Percentiles rank a stretch among this genome's conserved stretches.
Conservation (phyloP, 352 stramenopile species). For the Blastocystis sp. region DNA sequence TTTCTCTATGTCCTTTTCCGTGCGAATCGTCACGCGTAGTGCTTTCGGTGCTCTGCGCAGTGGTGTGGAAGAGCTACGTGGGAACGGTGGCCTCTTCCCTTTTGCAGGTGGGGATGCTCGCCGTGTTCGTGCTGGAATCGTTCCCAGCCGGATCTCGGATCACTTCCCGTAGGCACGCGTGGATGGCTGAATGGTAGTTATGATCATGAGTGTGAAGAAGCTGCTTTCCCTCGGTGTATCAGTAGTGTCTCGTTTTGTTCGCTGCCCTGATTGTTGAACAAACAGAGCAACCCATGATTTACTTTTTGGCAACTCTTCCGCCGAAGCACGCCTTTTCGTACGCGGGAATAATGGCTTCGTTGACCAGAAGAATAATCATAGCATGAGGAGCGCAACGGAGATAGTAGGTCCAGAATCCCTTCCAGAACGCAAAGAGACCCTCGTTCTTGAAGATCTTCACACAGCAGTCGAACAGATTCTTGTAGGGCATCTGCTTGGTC, state of each 20-base stretch:
- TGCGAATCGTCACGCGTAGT: background rate
- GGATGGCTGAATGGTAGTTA: background rate
- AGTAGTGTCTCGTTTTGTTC: slow-evolving; percentile 22
- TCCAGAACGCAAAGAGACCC: slow-evolving; percentile 89
- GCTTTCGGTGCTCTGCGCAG: slow-evolving; percentile 41
- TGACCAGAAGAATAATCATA: slow-evolving; percentile 98
- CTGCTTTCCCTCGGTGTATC: slow-evolving; percentile 6
- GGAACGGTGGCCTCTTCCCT: slow-evolving; percentile 39
- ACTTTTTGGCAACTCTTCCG: slow-evolving; percentile 29
- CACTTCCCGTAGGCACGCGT: background rate
- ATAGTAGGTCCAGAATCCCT: slow-evolving; percentile 96
- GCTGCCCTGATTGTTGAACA: slow-evolving; percentile 37
- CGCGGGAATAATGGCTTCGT: slow-evolving; percentile 76
- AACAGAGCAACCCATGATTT: slow-evolving; percentile 17
- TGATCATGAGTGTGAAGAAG: slow-evolving; percentile 28
- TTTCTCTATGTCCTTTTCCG: slow-evolving; percentile 4
- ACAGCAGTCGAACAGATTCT: slow-evolving; percentile 88
- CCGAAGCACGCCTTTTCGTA: slow-evolving; percentile 56
- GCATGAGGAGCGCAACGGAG: slow-evolving; percentile 93
- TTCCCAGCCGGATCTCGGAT: slow-evolving; percentile 54
- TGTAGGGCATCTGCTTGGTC: slow-evolving; percentile 88
- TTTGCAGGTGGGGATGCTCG: slow-evolving; percentile 60
- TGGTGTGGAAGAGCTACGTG: slow-evolving; percentile 56
- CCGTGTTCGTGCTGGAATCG: slow-evolving; percentile 51
- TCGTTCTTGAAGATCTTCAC: slow-evolving; percentile 89